phyloP scores from a whole-genome alignment of 495 filamentous ascomycete genomes.

The Penicillium riverlandense region DNA sequence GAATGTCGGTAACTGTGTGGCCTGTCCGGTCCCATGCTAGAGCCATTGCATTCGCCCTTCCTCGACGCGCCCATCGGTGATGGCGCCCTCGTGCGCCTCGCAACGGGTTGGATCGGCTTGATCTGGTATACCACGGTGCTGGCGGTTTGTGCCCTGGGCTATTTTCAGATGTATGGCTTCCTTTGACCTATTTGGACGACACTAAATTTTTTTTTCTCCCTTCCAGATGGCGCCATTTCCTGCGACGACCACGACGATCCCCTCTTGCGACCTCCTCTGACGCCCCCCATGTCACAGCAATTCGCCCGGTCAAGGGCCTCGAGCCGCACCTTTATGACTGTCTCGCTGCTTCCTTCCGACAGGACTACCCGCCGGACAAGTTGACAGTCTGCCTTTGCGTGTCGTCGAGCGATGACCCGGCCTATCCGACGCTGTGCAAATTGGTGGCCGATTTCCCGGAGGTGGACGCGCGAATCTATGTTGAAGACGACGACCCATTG shows the following conservation, averaged over 20 bases:
- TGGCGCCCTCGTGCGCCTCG: constrained; percentile 28
- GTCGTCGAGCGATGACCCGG: constrained; percentile 67
- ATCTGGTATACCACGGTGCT: constrained; percentile 53
- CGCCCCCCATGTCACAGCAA: constrained; percentile 80
- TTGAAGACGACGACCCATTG: constrained; percentile 85
- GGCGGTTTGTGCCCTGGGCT: constrained; percentile 50
- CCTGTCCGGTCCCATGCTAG: constrained; percentile 27
- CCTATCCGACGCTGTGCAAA: constrained; percentile 63
- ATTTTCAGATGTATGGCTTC: constrained; percentile 49
- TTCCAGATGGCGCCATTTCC: constrained; percentile 39
- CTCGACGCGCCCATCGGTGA: constrained; percentile 22
- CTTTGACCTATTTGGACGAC: too few species aligned
- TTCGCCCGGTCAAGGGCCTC: constrained; percentile 89
- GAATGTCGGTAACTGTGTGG: constrained; percentile 16
- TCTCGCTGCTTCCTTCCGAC: constrained; percentile 81
- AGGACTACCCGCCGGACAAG: constrained; percentile 70
- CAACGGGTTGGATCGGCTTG: constrained; percentile 43
- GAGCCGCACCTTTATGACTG: constrained; percentile 89
- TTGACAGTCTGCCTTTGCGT: constrained; percentile 82
- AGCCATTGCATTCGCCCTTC: constrained; percentile 19
- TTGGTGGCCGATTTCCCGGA: constrained; percentile 63
- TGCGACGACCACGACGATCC: constrained; percentile 28
- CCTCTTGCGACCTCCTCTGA: constrained; percentile 18
- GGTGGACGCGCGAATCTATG: constrained; percentile 65
- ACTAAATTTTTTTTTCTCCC: neutral